Conservation (phyloP, 2,329 filamentous ascomycete genomes). For the Fusarium clavum region DNA sequence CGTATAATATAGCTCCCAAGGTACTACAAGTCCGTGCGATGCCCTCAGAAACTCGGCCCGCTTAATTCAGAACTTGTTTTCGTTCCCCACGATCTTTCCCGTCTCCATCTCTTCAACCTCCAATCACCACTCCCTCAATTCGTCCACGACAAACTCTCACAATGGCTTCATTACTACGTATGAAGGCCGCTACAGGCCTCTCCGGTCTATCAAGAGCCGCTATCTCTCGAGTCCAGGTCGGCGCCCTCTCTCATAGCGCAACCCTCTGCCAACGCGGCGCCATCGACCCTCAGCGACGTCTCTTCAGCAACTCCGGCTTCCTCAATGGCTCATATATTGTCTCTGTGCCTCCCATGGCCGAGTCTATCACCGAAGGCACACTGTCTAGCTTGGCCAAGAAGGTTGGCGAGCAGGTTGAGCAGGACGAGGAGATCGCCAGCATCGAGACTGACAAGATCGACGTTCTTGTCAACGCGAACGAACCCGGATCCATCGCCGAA, state of each 20-base stretch:
- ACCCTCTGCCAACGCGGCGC: conserved; percentile 39
- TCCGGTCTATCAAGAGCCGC: conserved; percentile 34
- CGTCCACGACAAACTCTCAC: conserved; percentile 5
- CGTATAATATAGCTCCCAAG: conserved; percentile 9
- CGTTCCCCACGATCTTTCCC: conserved; percentile 19
- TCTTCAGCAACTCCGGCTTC: conserved; percentile 37
- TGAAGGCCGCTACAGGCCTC: conserved; percentile 40
- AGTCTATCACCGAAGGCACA: conserved; percentile 51
- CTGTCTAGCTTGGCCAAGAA: conserved; percentile 45
- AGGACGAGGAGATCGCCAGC: conserved; percentile 49
- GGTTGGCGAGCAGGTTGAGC: conserved; percentile 48
- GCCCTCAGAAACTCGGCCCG: conserved; percentile 32
- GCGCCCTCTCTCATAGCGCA: conserved; percentile 36
- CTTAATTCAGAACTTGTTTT: conserved; percentile 37
- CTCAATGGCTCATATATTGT: conserved; percentile 44
- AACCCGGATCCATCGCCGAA: conserved; percentile 45
- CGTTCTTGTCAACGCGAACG: conserved; percentile 46
- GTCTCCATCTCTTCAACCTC: neutral
- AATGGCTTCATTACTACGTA: conserved; percentile 43
- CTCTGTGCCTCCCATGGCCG: conserved; percentile 49
- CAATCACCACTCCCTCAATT: conserved; percentile 2
- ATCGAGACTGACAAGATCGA: conserved; percentile 53
- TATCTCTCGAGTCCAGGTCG: conserved; percentile 26
- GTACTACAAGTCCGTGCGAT: conserved; percentile 39
- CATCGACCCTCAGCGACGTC: conserved; percentile 39